These are phyloP conservation scores for Phytophthora foliorum DNA, from an alignment of 352 stramenopile species.

Conservation along the genomic window DNA sequence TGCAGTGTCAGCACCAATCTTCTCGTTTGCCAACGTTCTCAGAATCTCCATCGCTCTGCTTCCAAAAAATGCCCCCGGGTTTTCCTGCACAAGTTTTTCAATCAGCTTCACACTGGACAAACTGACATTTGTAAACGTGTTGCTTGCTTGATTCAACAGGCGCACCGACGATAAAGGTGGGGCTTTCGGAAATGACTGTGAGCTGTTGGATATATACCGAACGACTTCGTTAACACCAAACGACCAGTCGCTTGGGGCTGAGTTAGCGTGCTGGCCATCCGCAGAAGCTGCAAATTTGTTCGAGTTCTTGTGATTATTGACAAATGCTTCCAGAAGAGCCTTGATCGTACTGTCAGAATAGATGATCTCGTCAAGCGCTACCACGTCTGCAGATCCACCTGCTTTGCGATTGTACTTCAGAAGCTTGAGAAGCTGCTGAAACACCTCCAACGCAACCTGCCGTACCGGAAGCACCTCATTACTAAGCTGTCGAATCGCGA, in stretches of 20 bases:
- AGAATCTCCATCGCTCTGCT: slow-evolving; percentile 38
- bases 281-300: slow-evolving; percentile 71
- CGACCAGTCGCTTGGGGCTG: slow-evolving; percentile 77
- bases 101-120: slow-evolving; percentile 56
- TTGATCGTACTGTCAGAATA: slow-evolving; percentile 58
- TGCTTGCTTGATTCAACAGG: slow-evolving; percentile 58
- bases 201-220: slow-evolving; percentile 54
- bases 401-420: slow-evolving; percentile 38
- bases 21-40: slow-evolving; percentile 42
- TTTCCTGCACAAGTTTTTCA: slow-evolving; percentile 58
- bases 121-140: slow-evolving; percentile 46
- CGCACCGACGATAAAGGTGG: slow-evolving; percentile 63
- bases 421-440: slow-evolving; percentile 63
- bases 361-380: slow-evolving; percentile 43
- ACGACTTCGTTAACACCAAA: slow-evolving; percentile 79
- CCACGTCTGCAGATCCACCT: background rate
- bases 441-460: slow-evolving; percentile 61
- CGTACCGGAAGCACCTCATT: slow-evolving; percentile 77
- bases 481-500: slow-evolving; percentile 59
- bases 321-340: slow-evolving; percentile 49
- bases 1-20: slow-evolving; percentile 48
- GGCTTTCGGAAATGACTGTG: slow-evolving; percentile 58
- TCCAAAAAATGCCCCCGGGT: slow-evolving; percentile 43
- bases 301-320: slow-evolving; percentile 74
- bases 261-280: slow-evolving; percentile 75